Base-by-base conservation (phyloP, 179 eudicot species). In the Spergularia azorica region DNA sequence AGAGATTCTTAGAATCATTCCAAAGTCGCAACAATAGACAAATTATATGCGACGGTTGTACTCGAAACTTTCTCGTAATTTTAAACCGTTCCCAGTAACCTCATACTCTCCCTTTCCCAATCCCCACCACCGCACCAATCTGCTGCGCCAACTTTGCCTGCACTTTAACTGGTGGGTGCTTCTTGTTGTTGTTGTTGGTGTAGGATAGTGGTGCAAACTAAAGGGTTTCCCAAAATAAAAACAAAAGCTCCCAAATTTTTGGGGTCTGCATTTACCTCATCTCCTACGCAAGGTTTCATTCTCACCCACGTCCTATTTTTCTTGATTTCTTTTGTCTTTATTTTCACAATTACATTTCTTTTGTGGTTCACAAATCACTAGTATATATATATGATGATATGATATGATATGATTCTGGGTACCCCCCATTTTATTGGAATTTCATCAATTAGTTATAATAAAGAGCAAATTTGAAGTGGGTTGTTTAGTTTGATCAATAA, bases 351-450 rank as follows among this genome's bases (percentile, higher is more conserved):
- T 21, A 55, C 62, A 16, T 71, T 71, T 71, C 55, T 26, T 56
- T 66, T 76, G 83, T 79, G 79, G 79, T 75, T 75, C 77, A 78
- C 46, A 59, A 17, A 10, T 71, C 58, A 72, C 32, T 57, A 46
- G 26, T 72, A 32, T 43, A 43, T 6, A 26, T 26, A 26, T 26
- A 26, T 26, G 32, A 26, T 26, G 32, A 54, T 52, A 52, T 10
- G 16, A 10, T 54, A 57, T 72, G 64, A 57, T 72, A 75, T 20
- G 65, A 60, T 73, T 77, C 66, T 52, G 61, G 70, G 57, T 21
- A 1, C 18, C 11, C 20, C 68, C 18, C 20, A 3, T 66, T 65
- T 48, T 3, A 3, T 70, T 62, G 52, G 20, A 26, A 11, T 67
- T 70, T 13, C 3, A 43, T 70, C 7, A 38, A 70, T 48, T 48